Evolutionary conservation across 176 grass and related monocot genomes (phyloP), one percentile per base, ranked within the genome.

Genomic region (Ensete ventricosum): DNA sequence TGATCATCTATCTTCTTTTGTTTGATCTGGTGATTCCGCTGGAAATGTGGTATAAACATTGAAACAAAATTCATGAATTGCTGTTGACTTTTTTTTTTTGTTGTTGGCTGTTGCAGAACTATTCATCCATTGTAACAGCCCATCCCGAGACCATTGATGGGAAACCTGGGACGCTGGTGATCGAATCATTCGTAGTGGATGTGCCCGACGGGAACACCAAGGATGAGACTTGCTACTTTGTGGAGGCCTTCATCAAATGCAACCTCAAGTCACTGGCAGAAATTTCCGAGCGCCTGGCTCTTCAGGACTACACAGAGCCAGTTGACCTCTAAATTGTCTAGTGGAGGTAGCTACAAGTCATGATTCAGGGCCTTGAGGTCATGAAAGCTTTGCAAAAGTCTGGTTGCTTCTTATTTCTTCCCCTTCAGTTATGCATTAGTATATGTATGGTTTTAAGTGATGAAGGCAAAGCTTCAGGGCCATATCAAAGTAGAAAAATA

Each of bases 211-310:
- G 62, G 24, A 65, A 65, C 62, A 65, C 62, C 62, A 13, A 65
- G 62, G 62, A 65, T 26, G 62, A 65, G 62, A 65, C 62, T 25
- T 65, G 62, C 22, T 65, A 12, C 62, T 65, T 65, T 65, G 62
- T 65, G 62, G 62, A 65, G 62, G 62, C 62, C 13, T 26, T 65
- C 7, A 65, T 65, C 11, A 65, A 65, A 26, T 65, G 62, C 62
- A 65, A 65, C 23, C 62, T 65, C 62, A 65, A 26, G 13, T 65
- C 62, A 65, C 23, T 65, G 62, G 62, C 62, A 11, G 22, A 65
- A 27, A 26, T 65, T 14, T 65, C 62, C 1, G 62, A 65, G 22
- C 62, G 26, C 13, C 23, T 65, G 22, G 22, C 7, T 23, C 22
- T 65, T 23, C 62, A 65, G 11, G 62, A 65, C 9, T 23, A 13